Base-by-base conservation (phyloP, 2,329 filamentous ascomycete genomes). In the Metarhizium album region DNA sequence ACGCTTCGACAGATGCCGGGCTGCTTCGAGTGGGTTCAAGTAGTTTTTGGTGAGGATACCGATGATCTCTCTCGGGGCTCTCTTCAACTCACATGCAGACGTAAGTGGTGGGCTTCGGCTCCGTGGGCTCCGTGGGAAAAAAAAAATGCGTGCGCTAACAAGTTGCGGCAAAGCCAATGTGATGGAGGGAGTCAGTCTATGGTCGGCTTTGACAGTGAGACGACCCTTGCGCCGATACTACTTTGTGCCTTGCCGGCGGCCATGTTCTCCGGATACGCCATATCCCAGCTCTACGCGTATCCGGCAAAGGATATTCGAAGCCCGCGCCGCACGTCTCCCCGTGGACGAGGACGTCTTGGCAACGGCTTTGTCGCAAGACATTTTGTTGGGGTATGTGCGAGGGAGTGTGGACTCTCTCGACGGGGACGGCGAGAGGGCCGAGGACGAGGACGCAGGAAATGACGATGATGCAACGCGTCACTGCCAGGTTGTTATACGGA, bases 1-100 rank as follows among this genome's bases (percentile, higher is more conserved):
- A 57, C 55, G 0, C 48, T 64, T 4, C 42, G 57, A 3, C 62
- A 62, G n/a, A 23, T 64, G 0, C 42, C 51, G 0, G 56, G 53
- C 0, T 61, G 55, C 35, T 40, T 54, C 1, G 48, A 48, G 4
- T 63, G 61, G 62, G 1, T 14, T 2, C 20, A n/a, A 16, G 6
- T 9, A 5, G 11, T 22, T 11, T 45, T 22, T 22, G 42, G 8
- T 4, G 23, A 8, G 4, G 20, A 9, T 3, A 23, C 16, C 11
- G 20, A 6, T 22, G 6, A 27, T 24, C 16, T 18, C 16, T 22
- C 16, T 7, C 8, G 20, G 18, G 27, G 18, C 13, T 24, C 42
- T 16, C 14, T 27, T 20, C 37, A 40, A 9, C 9, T 6, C 7
- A 18, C 22, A 27, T 22, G 5, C 8, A 14, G 42, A 29, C 20